Evolutionary conservation across 148 eudicot genomes (phyloP).

Genomic region (Amaranthus hypochondriacus): DNA sequence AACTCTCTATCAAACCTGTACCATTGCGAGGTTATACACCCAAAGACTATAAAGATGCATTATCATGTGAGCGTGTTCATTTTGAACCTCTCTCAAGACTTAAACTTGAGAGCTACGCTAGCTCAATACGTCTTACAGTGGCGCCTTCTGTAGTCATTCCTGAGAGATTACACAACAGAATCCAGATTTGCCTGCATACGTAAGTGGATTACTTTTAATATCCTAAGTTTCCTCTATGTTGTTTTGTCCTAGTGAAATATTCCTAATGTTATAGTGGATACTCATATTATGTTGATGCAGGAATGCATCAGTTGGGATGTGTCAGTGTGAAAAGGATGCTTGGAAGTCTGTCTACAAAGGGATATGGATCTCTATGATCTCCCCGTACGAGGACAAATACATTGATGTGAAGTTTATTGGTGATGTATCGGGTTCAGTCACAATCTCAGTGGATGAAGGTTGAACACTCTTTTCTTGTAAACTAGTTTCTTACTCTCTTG

Average conservation of each 20-base stretch:
- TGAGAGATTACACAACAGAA: conserved; percentile 59
- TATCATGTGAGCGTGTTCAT: conserved; percentile 60
- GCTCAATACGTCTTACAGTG: conserved; percentile 49
- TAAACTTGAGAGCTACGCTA: conserved; percentile 64
- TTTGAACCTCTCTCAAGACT: conserved; percentile 65
- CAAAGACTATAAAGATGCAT: conserved; percentile 47
- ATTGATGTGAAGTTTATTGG: conserved; percentile 74
- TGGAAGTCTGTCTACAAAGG: conserved; percentile 73
- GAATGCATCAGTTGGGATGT: conserved; percentile 68
- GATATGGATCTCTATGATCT: conserved; percentile 57
- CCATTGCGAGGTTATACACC: conserved; percentile 30
- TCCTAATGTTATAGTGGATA: background rate
- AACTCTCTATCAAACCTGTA: conserved; percentile 45
- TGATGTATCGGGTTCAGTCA: conserved; percentile 70
- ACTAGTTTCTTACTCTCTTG: background rate
- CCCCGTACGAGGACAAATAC: conserved; percentile 75
- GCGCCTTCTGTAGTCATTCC: conserved; percentile 81
- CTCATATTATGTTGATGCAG: conserved; percentile 34
- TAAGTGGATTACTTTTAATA: conserved; percentile 23
- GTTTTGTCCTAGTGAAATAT: background rate
- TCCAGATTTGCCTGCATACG: conserved; percentile 83
- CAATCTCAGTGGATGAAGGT: conserved; percentile 70
- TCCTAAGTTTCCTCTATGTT: background rate
- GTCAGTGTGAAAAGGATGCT: conserved; percentile 75
- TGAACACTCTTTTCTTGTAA: conserved; percentile 7